These are phyloP conservation scores for Seminavis robusta DNA, from an alignment of 108 stramenopile genomes.

Conservation along the genomic window DNA sequence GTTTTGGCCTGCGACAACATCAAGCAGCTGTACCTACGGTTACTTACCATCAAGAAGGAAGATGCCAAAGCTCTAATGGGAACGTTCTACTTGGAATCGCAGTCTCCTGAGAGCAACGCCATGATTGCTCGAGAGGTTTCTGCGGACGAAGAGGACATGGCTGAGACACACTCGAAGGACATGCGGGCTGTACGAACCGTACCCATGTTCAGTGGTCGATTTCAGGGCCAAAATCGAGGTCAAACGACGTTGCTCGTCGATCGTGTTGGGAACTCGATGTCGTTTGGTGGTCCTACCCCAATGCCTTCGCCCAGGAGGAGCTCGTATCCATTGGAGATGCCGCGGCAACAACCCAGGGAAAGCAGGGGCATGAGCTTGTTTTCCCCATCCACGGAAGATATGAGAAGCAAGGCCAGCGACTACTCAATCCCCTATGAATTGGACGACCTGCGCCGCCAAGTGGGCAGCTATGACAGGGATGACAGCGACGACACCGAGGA, in stretches of 20 bases:
- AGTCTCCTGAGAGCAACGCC: neutral
- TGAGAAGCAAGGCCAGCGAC: neutral
- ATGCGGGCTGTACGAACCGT: too few relatives aligned
- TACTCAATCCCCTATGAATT: neutral
- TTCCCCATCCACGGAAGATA: slow-evolving; percentile 1
- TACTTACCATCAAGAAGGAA: neutral
- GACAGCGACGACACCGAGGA: neutral
- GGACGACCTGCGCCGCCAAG: slow-evolving; percentile 11
- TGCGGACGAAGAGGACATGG: too few relatives aligned
- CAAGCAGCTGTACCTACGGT: neutral
- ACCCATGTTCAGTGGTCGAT: too few relatives aligned
- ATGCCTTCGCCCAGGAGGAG: neutral
- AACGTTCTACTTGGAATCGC: slow-evolving; percentile 2
- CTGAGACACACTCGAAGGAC: too few relatives aligned
- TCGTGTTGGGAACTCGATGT: neutral
- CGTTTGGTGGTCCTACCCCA: neutral
- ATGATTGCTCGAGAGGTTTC: too few relatives aligned
- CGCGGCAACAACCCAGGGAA: neutral
- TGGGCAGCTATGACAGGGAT: slow-evolving; percentile 4
- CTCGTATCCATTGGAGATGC: neutral
- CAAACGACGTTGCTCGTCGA: neutral
- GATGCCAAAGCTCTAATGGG: slow-evolving; percentile 3
- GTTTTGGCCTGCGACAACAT: neutral
- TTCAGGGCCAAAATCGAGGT: too few relatives aligned
- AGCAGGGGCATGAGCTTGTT: too few relatives aligned